Evolutionary conservation across 2,329 filamentous ascomycete genomes (phyloP).

Genomic region (Aspergillus viridinutans): DNA sequence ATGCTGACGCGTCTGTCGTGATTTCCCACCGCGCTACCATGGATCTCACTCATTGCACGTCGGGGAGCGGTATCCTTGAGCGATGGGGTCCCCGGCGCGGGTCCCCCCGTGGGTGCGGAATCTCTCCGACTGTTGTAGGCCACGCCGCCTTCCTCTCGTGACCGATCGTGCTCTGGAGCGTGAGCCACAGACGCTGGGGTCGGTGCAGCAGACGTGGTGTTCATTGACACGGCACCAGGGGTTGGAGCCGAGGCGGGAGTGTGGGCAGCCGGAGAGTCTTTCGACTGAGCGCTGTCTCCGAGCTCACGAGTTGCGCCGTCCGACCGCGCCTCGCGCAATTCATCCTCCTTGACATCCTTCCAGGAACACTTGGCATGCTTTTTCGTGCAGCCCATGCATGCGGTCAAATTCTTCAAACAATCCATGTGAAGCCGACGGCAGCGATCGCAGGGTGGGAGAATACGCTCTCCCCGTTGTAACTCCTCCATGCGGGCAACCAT

Average conservation of each 20-base stretch:
- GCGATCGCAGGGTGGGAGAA: slow-evolving; percentile 78
- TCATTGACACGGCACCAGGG: slow-evolving; percentile 2
- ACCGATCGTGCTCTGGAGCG: slow-evolving; percentile 6
- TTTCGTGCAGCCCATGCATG: slow-evolving; percentile 81
- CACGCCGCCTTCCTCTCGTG: background rate
- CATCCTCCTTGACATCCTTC: slow-evolving; percentile 74
- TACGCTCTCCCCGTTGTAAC: slow-evolving; percentile 66
- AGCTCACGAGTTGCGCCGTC: slow-evolving; percentile 12
- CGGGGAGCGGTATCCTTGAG: slow-evolving; percentile 28
- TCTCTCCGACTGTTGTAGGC: slow-evolving; percentile 14
- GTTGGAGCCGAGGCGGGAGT: slow-evolving; percentile 5
- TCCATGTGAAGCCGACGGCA: slow-evolving; percentile 76
- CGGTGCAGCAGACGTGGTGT: slow-evolving; percentile 3
- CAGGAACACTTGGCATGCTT: slow-evolving; percentile 87
- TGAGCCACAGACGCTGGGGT: slow-evolving; percentile 5
- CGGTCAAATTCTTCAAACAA: slow-evolving; percentile 80
- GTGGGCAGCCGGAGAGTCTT: slow-evolving; percentile 6
- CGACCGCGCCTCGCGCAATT: slow-evolving; percentile 43
- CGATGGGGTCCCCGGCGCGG: slow-evolving; percentile 19
- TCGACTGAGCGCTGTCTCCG: slow-evolving; percentile 12
- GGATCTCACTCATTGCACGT: slow-evolving; percentile 37
- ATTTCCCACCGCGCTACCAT: slow-evolving; percentile 17
- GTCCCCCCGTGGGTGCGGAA: slow-evolving; percentile 19
- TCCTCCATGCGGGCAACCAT: slow-evolving; percentile 74
- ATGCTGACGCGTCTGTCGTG: slow-evolving; percentile 18